Evolutionary conservation across 148 eudicot genomes (phyloP), one percentile per base, ranked within the genome.

Genomic region (Silene latifolia): DNA sequence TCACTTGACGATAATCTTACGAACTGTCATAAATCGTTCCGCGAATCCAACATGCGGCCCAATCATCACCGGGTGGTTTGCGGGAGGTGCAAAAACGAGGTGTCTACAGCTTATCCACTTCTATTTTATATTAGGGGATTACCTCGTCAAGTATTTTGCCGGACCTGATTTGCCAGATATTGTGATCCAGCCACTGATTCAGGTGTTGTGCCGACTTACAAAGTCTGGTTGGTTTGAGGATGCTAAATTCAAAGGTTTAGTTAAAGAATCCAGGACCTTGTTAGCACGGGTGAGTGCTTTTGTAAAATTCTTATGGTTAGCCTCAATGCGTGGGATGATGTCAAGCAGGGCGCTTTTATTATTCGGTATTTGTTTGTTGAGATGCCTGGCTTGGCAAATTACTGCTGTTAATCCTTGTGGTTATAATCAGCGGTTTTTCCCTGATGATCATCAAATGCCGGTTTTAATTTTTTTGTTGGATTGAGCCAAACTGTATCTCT

Each of bases 151-250:
- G 80, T 93, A 93, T 84, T 82, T 93, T 87, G 98, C 96, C 87
- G 98, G 98, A 48, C 93, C 91, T 56, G 98, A 90, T 54, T 74
- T 90, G 81, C 90, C 89, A 79, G 87, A 89, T 69, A 90, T 87
- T 86, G 98, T 93, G 71, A 85, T 86, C 77, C 96, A 90, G 83
- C 90, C 96, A 63, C 73, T 93, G 69, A 86, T 93, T 79, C 96
- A 90, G 75, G 83, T 93, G 35, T 74, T 90, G 58, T 87, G 96
- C 79, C 91, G 98, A 73, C 83, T 93, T 71, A 88, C 90, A 71
- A 93, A 93, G 83, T 90, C 87, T 80, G 96, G 98, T 48, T 93
- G 98, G 98, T 83, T 93, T 59, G 93, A 89, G 32, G 98, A 93
- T 82, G 96, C 89, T 72, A 89, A 82, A 83, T 89, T 90, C 81